Evolutionary conservation across 495 filamentous ascomycete species (phyloP), one percentile per base, ranked within the genome.

Genomic region (Podospora anserina): DNA sequence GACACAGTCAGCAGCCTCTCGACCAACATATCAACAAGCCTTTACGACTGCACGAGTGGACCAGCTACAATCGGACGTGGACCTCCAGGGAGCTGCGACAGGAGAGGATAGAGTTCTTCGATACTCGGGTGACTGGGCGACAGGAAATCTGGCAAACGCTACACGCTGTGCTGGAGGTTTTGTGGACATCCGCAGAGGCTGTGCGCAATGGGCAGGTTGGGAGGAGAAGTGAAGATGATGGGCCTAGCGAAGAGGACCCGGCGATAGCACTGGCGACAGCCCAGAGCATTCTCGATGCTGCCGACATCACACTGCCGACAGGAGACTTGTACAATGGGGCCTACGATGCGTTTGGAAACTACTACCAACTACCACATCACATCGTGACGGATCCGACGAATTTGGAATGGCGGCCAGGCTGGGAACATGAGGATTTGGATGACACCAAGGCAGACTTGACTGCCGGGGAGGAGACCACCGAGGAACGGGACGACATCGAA

Each of bases 81-180:
- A 84, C 84, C 0, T 78, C 77, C 0, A 61, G 72, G 16, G 71
- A 80, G 5, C 62, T 87, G 15, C 77, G 81, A 27, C 77, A 76
- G 23, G 83, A 87, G 69, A 78, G 85, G 49, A 76, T 77, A 27
- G 91, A 91, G 67, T 95, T 93, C 79, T 95, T 92, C 70, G 90
- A 93, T 65, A 98, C 94, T 3, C 81, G 91, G 39, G 91, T 95
- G 3, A 89, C 89, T 5, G 92, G 93, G 11, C 84, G 87, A 5
- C 69, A 83, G 16, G 92, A 96, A 72, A 82, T 94, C 55, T 98
- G 94, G 94, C 85, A 84, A 54, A 90, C 92, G 1, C 69, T 97
- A 13, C 84, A 84, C 30, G 79, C 86, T 0, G 91, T 89, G 0
- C 79, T 91, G 16, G 86, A 91, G 65, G 77, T 91, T 19, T 72